Evolutionary conservation across 2,329 filamentous ascomycete genomes (phyloP).

Genomic region (Trichoderma cornu-damae): DNA sequence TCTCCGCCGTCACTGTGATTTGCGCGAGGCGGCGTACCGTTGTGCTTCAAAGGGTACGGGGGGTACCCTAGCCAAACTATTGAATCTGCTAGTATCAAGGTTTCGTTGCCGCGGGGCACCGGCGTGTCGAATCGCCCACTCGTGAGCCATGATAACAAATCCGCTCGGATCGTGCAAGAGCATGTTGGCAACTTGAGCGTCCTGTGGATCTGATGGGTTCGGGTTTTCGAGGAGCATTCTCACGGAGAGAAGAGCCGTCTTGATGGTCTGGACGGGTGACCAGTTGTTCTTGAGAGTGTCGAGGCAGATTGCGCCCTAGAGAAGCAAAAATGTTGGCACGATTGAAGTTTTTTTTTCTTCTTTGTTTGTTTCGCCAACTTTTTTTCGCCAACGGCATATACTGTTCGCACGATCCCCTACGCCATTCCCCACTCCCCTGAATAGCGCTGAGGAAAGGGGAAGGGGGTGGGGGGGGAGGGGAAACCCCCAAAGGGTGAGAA

Average conservation of each 20-base stretch:
- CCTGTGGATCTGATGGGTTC: conserved; percentile 94
- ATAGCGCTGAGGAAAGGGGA: background rate
- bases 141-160: conserved; percentile 76
- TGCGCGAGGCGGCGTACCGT: conserved; percentile 29
- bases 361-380: no score
- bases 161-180: conserved; percentile 70
- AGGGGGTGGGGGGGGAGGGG: no score
- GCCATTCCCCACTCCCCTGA: background rate
- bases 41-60: conserved; percentile 21
- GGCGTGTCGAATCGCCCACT: conserved; percentile 85
- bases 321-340: background rate
- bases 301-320: conserved; percentile 88
- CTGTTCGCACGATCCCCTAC: background rate
- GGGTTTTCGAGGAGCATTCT: conserved; percentile 90
- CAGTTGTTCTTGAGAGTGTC: conserved; percentile 86
- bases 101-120: conserved; percentile 56
- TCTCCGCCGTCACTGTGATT: background rate
- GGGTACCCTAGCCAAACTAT: conserved; percentile 46
- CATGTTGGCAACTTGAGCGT: conserved; percentile 92
- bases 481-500: background rate
- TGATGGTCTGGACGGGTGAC: conserved; percentile 95
- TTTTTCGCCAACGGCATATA: background rate
- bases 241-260: conserved; percentile 86
- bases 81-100: conserved; percentile 38
- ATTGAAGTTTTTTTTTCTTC: background rate